Evolutionary conservation across 352 stramenopile genomes (phyloP).

Genomic region (Globisporangium recalcitrans): DNA sequence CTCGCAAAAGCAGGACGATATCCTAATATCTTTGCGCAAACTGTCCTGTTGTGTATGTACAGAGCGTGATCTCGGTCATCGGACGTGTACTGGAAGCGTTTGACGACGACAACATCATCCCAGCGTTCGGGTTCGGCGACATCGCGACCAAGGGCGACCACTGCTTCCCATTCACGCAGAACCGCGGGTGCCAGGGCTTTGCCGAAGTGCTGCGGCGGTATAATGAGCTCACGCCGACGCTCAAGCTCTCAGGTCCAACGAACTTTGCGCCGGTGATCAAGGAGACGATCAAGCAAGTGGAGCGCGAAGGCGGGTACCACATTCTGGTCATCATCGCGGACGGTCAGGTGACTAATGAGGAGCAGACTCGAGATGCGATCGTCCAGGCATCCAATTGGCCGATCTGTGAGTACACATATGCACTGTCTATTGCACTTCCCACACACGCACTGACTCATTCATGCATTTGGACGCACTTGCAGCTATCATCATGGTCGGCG

Average conservation of each 20-base stretch:
- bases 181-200: slow-evolving; percentile 50
- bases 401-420: slow-evolving; percentile 35
- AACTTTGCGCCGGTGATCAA: slow-evolving; percentile 70
- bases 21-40: background rate
- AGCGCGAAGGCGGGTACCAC: slow-evolving; percentile 52
- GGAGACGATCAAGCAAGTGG: slow-evolving; percentile 42
- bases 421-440: background rate
- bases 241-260: slow-evolving; percentile 53
- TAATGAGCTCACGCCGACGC: slow-evolving; percentile 45
- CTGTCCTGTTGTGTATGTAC: background rate
- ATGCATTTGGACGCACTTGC: background rate
- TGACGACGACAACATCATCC: slow-evolving; percentile 79
- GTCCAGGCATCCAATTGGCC: slow-evolving; percentile 58
- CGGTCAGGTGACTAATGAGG: slow-evolving; percentile 54
- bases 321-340: slow-evolving; percentile 76
- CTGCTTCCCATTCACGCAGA: slow-evolving; percentile 43
- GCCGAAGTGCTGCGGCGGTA: slow-evolving; percentile 53
- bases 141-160: slow-evolving; percentile 32
- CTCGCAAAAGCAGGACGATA: background rate
- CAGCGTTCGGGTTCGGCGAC: slow-evolving; percentile 66
- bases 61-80: slow-evolving; percentile 77
- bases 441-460: background rate
- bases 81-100: slow-evolving; percentile 64
- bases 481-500: slow-evolving; percentile 62
- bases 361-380: slow-evolving; percentile 53